phyloP scores from a whole-genome alignment of 768 basidiomycete genomes.

The Boletellus emodensis region DNA sequence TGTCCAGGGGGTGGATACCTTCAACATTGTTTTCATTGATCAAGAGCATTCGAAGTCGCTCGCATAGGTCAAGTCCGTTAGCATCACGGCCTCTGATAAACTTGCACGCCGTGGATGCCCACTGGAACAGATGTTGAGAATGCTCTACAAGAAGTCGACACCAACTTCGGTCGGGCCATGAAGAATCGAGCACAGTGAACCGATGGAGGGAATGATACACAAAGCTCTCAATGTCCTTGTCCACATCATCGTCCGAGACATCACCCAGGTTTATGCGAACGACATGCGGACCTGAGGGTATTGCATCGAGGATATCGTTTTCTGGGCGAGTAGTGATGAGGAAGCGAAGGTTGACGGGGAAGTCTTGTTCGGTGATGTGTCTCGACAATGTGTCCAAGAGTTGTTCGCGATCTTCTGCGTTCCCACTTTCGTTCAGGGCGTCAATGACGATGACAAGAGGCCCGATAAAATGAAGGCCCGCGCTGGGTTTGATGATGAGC shows the following conservation, averaged over 20 bases:
- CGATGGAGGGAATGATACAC: not conserved
- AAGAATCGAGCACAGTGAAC: not conserved
- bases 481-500: too few relatives aligned
- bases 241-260: not conserved
- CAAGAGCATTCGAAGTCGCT: not conserved
- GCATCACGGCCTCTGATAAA: constrained; percentile 9
- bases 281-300: constrained; percentile 8
- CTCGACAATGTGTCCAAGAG: constrained; percentile 2
- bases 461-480: too few relatives aligned
- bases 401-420: not conserved
- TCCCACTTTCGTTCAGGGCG: constrained; percentile 11
- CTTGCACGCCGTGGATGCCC: constrained; percentile 19
- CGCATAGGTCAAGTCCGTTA: not conserved
- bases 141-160: constrained; percentile 9
- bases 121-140: constrained; percentile 22
- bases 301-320: constrained; percentile 4
- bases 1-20: not conserved
- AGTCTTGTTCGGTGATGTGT: not conserved
- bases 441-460: too few relatives aligned
- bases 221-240: not conserved
- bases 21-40: not conserved
- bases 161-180: constrained; percentile 4
- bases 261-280: constrained; percentile 12
- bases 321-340: not conserved
- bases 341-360: not conserved